Conservation (phyloP, 2,329 filamentous ascomycete species). For the Calonectria henricotiae region DNA sequence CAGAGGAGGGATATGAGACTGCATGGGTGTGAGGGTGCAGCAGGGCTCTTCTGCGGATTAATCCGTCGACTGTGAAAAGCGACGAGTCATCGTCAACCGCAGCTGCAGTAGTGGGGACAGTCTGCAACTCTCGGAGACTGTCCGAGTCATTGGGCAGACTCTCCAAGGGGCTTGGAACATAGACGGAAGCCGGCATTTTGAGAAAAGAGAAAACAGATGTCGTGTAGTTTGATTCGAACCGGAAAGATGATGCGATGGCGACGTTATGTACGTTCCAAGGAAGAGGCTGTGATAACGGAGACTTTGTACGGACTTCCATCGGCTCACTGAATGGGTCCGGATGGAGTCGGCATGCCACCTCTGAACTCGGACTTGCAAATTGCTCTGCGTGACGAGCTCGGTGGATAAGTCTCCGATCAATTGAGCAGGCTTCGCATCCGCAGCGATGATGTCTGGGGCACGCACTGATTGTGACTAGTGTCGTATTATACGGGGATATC, state of each 20-base stretch:
- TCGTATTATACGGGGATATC: constrained; percentile 13
- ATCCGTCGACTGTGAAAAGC: constrained; percentile 49
- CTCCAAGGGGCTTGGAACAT: constrained; percentile 37
- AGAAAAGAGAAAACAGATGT: constrained; percentile 5
- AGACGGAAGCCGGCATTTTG: constrained; percentile 41
- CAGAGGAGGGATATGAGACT: constrained; percentile 62
- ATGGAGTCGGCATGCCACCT: neutral
- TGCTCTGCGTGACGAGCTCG: neutral
- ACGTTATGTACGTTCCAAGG: constrained; percentile 25
- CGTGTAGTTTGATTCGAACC: neutral
- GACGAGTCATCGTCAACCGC: constrained; percentile 42
- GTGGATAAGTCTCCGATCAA: constrained; percentile 23
- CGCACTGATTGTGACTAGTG: neutral
- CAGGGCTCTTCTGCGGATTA: constrained; percentile 49
- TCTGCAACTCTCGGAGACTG: constrained; percentile 5
- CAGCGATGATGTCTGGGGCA: neutral
- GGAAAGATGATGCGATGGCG: neutral
- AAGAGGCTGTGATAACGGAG: neutral
- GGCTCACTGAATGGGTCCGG: neutral
- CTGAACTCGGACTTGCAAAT: neutral
- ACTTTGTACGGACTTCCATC: constrained; percentile 10
- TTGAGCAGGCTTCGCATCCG: neutral
- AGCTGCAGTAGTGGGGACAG: neutral
- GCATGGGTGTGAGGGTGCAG: constrained; percentile 57
- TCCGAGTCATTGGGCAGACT: constrained; percentile 31